phyloP scores from a whole-genome alignment of 2,329 filamentous ascomycete species.

The Chrysosporium queenslandicum region DNA sequence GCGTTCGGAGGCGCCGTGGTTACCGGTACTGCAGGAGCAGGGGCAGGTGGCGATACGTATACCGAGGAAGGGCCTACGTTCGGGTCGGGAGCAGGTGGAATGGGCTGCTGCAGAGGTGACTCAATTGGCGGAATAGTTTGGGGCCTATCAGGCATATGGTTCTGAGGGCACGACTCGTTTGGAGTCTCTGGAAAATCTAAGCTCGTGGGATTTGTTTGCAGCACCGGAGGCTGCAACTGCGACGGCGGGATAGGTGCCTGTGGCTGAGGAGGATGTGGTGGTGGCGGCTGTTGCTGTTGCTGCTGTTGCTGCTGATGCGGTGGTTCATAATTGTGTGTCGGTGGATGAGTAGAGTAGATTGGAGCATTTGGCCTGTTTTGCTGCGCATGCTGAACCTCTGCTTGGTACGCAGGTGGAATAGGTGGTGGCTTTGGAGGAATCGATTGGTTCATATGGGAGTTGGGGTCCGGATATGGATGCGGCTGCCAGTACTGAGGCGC shows the following conservation, averaged over 20 bases:
- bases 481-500: conserved; percentile 21
- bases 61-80: conserved; percentile 6
- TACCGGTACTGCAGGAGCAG: conserved; percentile 17
- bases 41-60: conserved; percentile 20
- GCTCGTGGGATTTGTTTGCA: neutral
- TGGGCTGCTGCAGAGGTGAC: conserved; percentile 14
- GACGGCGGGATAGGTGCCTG: neutral
- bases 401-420: conserved; percentile 32
- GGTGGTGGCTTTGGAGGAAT: conserved; percentile 35
- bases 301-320: conserved; percentile 14
- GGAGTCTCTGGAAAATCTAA: neutral
- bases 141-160: neutral
- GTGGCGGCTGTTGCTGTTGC: neutral
- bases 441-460: conserved; percentile 18
- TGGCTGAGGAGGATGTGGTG: neutral
- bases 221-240: conserved; percentile 4
- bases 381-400: conserved; percentile 22
- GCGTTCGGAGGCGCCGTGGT: conserved; percentile 8
- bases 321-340: conserved; percentile 27
- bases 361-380: conserved; percentile 13
- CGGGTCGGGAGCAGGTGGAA: conserved; percentile 9
- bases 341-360: conserved; percentile 23
- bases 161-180: neutral
- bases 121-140: conserved; percentile 14
- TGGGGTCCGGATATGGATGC: conserved; percentile 21